Base-by-base conservation (phyloP, 805 yeast genomes). In the Teunomyces gatunensis region DNA sequence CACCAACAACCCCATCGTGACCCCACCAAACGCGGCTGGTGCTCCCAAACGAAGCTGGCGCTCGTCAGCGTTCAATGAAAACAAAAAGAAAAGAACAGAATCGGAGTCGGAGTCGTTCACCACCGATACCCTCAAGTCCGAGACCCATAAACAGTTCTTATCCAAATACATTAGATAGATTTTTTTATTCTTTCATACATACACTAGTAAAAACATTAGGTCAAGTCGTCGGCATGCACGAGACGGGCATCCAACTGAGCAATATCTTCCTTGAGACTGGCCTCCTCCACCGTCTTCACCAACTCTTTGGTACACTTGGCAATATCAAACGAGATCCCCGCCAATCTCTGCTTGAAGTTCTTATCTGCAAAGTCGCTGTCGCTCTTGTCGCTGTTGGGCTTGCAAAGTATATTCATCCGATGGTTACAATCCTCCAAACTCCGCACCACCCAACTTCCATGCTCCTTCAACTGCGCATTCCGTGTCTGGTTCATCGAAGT, bases 241-340 rank as follows among this genome's bases (percentile, higher is more conserved):
- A 84, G 62, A 55, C 86, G 78, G 10, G 89, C 83, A 67, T 89
- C 91, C 55, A 89, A 75, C 54, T 84, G 83, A 4, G 84, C 90
- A 57, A 91, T 87, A 58, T 90, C 96, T 55, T 86, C 91, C 59
- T 85, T 85, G 58, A 91, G 72, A 60, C 91, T 86, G 20, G 96
- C 96, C 63, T 91, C 97, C 64, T 92, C 97, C 4, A 92, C 97
- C 1, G 96, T 88, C 70, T 91, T 91, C 17, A 92, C 98, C 61
- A 92, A 77, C 66, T 92, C 98, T 65, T 91, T 92, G 4, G 97
- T 92, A 65, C 96, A 87, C 67, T 92, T 90, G 20, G 97, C 97
- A 69, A 92, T 88, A 64, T 92, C 98, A 70, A 90, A 92, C 25
- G 96, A 92, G 55, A 91, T 86, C 2, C 97, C 97, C 0, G 98